Evolutionary conservation across 345 rosid genomes (phyloP).

Genomic region (Eucalyptus decipiens): DNA sequence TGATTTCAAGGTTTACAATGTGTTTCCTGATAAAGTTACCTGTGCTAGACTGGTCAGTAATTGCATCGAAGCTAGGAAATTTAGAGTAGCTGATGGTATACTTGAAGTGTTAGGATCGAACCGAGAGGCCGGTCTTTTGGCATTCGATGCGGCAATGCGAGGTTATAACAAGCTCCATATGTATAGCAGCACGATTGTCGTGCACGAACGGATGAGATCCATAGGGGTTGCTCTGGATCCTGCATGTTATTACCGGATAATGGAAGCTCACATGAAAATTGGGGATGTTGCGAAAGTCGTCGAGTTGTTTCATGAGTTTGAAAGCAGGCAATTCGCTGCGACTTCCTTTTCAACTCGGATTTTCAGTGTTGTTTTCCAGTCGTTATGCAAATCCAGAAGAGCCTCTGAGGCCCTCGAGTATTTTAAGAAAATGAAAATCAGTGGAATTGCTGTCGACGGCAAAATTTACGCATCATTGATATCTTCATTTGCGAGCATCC

Average conservation of each 20-base stretch:
- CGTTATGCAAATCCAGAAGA: conserved; percentile 51
- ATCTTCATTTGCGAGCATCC: conserved; percentile 29
- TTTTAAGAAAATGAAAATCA: conserved; percentile 40
- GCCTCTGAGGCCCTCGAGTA: conserved; percentile 54
- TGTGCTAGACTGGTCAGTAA: conserved; percentile 41
- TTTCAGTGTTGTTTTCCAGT: conserved; percentile 30
- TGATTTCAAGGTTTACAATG: conserved; percentile 39
- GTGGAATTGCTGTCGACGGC: conserved; percentile 27
- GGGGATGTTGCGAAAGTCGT: conserved; percentile 38
- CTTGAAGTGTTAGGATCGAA: conserved; percentile 35
- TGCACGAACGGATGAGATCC: conserved; percentile 35
- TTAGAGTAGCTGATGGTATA: conserved; percentile 30
- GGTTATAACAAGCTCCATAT: conserved; percentile 76
- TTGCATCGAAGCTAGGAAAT: conserved; percentile 47
- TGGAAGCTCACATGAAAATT: conserved; percentile 54
- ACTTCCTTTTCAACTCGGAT: conserved; percentile 15
- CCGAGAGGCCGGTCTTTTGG: conserved; percentile 18
- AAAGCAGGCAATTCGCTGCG: conserved; percentile 13
- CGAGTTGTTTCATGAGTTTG: conserved; percentile 47
- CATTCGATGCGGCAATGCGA: conserved; percentile 58
- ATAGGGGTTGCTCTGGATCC: conserved; percentile 28
- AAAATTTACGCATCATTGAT: conserved; percentile 47
- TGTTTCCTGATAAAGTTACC: conserved; percentile 45
- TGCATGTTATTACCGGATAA: conserved; percentile 42
- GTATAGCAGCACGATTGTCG: conserved; percentile 49